These are phyloP conservation scores for Vicia faba DNA, from an alignment of 306 rosid genomes.

Conservation along the genomic window DNA sequence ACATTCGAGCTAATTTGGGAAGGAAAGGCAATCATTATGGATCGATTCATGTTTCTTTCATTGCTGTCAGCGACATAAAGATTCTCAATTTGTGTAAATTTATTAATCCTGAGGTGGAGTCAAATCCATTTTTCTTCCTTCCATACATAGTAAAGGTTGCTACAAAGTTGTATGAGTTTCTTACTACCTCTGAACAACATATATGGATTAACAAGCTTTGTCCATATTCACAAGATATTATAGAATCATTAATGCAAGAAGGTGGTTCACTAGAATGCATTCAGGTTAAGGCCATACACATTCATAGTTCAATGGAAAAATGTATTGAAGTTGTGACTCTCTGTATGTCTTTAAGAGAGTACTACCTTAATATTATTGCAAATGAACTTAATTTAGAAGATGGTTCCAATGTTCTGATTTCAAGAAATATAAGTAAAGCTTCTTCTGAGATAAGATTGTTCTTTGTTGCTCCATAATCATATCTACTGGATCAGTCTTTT, in stretches of 20 bases:
- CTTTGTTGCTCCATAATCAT: conserved; percentile 61
- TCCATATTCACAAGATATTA: conserved; percentile 61
- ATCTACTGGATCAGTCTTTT: conserved; percentile 48
- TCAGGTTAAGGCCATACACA: conserved; percentile 52
- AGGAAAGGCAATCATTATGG: conserved; percentile 70
- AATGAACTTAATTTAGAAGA: conserved; percentile 71
- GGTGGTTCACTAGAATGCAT: conserved; percentile 43
- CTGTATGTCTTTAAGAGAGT: conserved; percentile 57
- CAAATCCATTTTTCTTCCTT: conserved; percentile 60
- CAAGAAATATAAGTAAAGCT: conserved; percentile 87
- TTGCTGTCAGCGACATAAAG: conserved; percentile 63
- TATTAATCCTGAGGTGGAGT: conserved; percentile 77
- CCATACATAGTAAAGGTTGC: conserved; percentile 59
- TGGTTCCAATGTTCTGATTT: conserved; percentile 62
- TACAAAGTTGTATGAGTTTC: conserved; percentile 51
- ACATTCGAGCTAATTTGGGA: conserved; percentile 69
- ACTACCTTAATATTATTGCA: conserved; percentile 83
- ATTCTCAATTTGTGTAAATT: conserved; percentile 60
- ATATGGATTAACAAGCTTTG: conserved; percentile 67
- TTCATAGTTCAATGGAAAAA: conserved; percentile 69
- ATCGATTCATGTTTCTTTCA: conserved; percentile 62
- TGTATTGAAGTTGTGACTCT: conserved; percentile 58
- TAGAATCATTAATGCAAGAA: conserved; percentile 47
- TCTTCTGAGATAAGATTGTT: conserved; percentile 84
- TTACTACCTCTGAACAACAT: conserved; percentile 54